Conservation (phyloP, 208 protist genomes). For the Wallacemonas sp. region DNA sequence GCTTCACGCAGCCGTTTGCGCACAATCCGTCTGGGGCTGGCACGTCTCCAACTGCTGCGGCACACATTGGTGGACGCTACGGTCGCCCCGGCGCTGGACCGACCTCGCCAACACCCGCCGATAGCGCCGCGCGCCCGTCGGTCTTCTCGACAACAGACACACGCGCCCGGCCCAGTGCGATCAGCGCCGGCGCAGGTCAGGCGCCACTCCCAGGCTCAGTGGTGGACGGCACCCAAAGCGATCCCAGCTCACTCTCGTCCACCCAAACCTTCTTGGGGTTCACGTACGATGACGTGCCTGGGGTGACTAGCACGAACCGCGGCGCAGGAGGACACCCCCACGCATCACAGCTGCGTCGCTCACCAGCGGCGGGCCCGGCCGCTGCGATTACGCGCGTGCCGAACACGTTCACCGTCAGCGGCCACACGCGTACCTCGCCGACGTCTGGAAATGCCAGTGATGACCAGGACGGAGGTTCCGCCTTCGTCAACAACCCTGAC, state of each 20-base stretch:
- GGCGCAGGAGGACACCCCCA: too few relatives aligned
- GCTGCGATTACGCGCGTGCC: background rate
- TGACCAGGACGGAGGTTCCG: conserved; percentile 1
- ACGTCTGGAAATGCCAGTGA: conserved; percentile 1
- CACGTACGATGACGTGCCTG: conserved; percentile 18
- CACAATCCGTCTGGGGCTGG: background rate
- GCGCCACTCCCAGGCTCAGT: too few relatives aligned
- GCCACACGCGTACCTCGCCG: background rate
- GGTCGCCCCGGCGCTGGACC: too few relatives aligned
- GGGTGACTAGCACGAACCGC: too few relatives aligned
- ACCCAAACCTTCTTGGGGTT: conserved; percentile 12
- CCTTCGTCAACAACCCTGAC: background rate
- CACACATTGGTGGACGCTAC: too few relatives aligned
- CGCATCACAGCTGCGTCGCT: too few relatives aligned
- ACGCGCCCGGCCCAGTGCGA: background rate
- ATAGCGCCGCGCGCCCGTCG: too few relatives aligned
- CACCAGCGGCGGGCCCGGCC: background rate
- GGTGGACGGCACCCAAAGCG: too few relatives aligned
- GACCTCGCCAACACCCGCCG: too few relatives aligned
- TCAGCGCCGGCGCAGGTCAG: background rate
- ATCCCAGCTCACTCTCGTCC: background rate
- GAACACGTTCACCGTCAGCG: background rate
- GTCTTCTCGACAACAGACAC: background rate
- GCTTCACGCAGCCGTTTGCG: conserved; percentile 3
- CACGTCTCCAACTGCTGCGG: too few relatives aligned